Base-by-base conservation (phyloP, 2,329 filamentous ascomycete species). In the Curvularia lunata region DNA sequence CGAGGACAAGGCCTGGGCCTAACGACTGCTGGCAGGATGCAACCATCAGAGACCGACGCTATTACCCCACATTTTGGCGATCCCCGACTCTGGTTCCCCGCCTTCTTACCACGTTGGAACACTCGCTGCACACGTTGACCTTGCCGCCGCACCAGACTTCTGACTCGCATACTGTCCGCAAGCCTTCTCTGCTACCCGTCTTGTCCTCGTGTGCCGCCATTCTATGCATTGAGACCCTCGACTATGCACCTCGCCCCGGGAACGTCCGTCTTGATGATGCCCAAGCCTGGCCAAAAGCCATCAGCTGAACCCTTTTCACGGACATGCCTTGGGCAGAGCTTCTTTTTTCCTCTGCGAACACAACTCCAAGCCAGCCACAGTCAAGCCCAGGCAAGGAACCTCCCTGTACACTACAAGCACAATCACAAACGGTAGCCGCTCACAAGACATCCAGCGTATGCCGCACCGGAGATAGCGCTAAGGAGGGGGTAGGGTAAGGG, bases 41-140 rank as follows among this genome's bases (percentile, higher is more conserved):
- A 49, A 48, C 59, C 38, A 40, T 3, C 42, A 45, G 63, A 56
- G 32, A 38, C 58, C 51, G 64, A 63, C 58, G 63, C 64, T 68
- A 72, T 75, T 76, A 75, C 73, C 73, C 74, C 73, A 75, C 74
- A 76, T 68, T 59, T 69, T 73, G 72, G 64, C 69, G 68, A 71
- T 71, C 65, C 64, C 46, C 63, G 59, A 54, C 61, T 58, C 64
- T 59, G 59, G 60, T 58, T 70, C 66, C 73, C 74, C 73, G 72
- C 73, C 70, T 73, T 75, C 63, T 68, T 64, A 70, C 71, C 68
- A 69, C 64, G 63, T 70, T 72, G 53, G 67, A 59, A 54, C 65
- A 65, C 59, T 66, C 61, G 56, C 62, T 62, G 60, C 68, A 64
- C 64, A 58, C 54, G 28, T 54, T 63, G 53, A 42, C 50, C 56